Percentiles rank a stretch among this genome's conserved stretches.
phyloP scores from a whole-genome alignment of 345 rosid species.

The Conringia planisiliqua region DNA sequence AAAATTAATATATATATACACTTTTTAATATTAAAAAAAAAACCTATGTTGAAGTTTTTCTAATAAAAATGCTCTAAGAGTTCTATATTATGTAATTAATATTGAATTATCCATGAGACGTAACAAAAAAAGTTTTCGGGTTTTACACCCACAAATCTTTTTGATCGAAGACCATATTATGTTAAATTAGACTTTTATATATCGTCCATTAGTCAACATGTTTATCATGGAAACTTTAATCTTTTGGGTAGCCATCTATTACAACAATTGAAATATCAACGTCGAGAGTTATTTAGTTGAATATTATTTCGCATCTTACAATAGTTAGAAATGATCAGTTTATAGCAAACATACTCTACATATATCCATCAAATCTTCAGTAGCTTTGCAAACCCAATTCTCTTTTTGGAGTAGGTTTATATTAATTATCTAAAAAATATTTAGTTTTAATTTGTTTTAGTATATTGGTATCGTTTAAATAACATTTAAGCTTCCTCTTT shows the following conservation, averaged over 20 bases:
- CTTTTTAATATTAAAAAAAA: too few species aligned
- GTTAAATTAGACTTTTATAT: neutral
- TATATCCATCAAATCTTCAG: neutral
- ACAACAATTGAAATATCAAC: neutral
- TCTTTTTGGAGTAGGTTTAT: neutral
- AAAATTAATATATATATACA: too few species aligned
- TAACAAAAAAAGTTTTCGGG: too few species aligned
- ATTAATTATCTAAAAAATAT: neutral
- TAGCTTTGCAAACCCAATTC: neutral
- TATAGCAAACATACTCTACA: neutral
- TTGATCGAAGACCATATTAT: neutral
- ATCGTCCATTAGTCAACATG: neutral
- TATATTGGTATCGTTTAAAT: neutral
- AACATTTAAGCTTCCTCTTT: neutral
- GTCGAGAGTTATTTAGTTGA: neutral
- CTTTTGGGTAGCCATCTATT: neutral
- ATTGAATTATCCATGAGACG: too few species aligned
- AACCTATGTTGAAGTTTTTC: too few species aligned
- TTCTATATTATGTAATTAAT: too few species aligned
- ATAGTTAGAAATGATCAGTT: neutral
- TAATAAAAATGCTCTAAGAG: too few species aligned
- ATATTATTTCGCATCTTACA: neutral
- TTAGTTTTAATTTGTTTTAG: neutral
- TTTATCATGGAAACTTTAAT: neutral
- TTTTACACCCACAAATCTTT: neutral